Conservation (phyloP, 2,329 filamentous ascomycete genomes). For the Fusarium burgessii region DNA sequence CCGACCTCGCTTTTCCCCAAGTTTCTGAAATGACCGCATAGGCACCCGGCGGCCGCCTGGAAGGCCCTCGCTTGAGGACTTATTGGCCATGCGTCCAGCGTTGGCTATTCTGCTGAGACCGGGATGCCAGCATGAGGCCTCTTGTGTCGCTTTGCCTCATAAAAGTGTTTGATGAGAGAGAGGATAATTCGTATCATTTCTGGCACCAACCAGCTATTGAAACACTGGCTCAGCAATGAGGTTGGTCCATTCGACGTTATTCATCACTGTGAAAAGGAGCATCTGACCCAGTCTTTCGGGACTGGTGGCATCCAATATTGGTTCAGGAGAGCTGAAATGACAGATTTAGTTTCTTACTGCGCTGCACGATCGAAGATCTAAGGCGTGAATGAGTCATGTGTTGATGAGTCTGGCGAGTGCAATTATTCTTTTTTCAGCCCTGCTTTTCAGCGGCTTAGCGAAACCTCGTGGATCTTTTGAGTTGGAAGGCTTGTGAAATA, state of each 20-base stretch:
- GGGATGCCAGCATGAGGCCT: background rate
- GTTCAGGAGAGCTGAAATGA: background rate
- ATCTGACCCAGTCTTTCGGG: background rate
- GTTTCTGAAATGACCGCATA: background rate
- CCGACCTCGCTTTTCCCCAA: background rate
- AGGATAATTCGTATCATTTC: background rate
- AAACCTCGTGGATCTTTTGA: background rate
- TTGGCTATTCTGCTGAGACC: background rate
- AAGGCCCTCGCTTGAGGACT: background rate
- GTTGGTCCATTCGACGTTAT: background rate
- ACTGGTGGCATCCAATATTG: background rate
- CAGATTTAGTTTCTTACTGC: background rate
- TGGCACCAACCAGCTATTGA: background rate
- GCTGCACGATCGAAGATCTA: background rate
- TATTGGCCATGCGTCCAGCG: background rate
- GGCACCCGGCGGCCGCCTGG: background rate
- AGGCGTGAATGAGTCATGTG: conserved; percentile 2
- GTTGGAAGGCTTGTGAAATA: background rate
- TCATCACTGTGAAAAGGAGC: background rate
- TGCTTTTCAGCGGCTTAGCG: background rate
- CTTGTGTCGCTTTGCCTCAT: background rate
- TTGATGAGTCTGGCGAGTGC: background rate
- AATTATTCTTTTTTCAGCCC: background rate
- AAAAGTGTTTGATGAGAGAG: background rate
- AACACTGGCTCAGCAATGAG: background rate